Conservation (phyloP, 2,329 filamentous ascomycete genomes). For the Arthrinium puccinioides region DNA sequence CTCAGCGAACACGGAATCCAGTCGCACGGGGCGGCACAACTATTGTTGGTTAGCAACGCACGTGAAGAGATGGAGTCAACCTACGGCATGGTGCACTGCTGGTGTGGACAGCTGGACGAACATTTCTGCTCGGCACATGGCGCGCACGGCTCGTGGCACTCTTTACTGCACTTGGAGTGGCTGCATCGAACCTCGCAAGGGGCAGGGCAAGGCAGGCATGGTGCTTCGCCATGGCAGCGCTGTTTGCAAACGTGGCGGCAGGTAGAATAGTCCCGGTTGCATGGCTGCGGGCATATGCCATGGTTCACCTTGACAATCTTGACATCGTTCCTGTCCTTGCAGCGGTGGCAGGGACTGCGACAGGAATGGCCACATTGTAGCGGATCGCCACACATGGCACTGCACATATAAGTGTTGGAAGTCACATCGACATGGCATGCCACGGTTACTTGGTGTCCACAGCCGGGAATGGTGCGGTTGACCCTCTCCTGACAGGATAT, state of each 20-base stretch:
- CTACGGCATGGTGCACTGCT: constrained; percentile 29
- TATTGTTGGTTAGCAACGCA: constrained; percentile 1
- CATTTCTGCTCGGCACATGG: constrained; percentile 53
- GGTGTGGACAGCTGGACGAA: constrained; percentile 47
- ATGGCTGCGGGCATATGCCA: constrained; percentile 37
- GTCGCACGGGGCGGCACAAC: constrained; percentile 60
- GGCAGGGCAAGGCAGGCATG: constrained; percentile 38
- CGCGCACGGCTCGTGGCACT: constrained; percentile 52
- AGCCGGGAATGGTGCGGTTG: constrained; percentile 41
- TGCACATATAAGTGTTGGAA: constrained; percentile 36
- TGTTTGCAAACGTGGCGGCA: constrained; percentile 49
- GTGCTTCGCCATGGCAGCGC: constrained; percentile 42
- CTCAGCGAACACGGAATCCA: constrained; percentile 57
- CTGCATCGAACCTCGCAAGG: constrained; percentile 49
- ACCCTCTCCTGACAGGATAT: constrained; percentile 44
- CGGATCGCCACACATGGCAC: constrained; percentile 31
- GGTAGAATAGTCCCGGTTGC: constrained; percentile 40
- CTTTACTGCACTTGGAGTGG: constrained; percentile 47
- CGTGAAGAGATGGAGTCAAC: background rate
- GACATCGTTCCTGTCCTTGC: constrained; percentile 29
- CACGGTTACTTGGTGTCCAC: constrained; percentile 44
- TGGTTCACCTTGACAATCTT: constrained; percentile 31
- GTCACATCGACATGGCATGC: constrained; percentile 42
- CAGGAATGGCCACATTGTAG: constrained; percentile 55
- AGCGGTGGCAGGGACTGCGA: constrained; percentile 37